Evolutionary conservation across 495 filamentous ascomycete genomes (phyloP).

Genomic region (Trichodelitschia bisporula): DNA sequence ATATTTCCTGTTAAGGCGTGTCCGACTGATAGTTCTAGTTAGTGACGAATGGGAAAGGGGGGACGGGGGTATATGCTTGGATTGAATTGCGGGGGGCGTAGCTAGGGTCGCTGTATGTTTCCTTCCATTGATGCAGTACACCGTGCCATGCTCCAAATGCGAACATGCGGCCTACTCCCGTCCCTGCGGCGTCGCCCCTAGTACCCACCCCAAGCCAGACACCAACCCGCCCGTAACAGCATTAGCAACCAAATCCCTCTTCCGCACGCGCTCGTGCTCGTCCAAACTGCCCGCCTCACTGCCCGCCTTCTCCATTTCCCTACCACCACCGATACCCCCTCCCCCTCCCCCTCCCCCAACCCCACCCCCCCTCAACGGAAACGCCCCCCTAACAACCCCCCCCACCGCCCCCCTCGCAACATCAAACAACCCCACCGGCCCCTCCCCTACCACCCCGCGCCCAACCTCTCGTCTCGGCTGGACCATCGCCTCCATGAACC

Average conservation of each 20-base stretch:
- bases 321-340: constrained; percentile 1
- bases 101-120: too few species aligned
- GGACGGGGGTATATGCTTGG: too few species aligned
- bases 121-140: too few species aligned
- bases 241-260: constrained; percentile 18
- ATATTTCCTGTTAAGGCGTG: too few species aligned
- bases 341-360: constrained; percentile 15
- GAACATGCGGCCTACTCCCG: too few species aligned
- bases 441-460: constrained; percentile 24
- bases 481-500: constrained; percentile 21
- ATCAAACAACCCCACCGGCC: constrained; percentile 86
- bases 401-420: constrained; percentile 61
- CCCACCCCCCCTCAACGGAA: constrained; percentile 36
- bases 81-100: too few species aligned
- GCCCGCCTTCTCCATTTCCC: constrained; percentile 10
- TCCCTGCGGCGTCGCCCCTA: constrained; percentile 10
- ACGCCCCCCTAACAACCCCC: too few species aligned
- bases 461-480: constrained; percentile 14
- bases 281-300: constrained; percentile 3
- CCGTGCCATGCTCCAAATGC: too few species aligned
- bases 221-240: constrained; percentile 16
- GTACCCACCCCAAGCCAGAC: constrained; percentile 19
- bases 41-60: too few species aligned
- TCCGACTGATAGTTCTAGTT: too few species aligned
- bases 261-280: constrained; percentile 14